Evolutionary conservation across 2,329 filamentous ascomycete species (phyloP), one percentile per base, ranked within the genome.

Genomic region (Plenodomus lindquistii): DNA sequence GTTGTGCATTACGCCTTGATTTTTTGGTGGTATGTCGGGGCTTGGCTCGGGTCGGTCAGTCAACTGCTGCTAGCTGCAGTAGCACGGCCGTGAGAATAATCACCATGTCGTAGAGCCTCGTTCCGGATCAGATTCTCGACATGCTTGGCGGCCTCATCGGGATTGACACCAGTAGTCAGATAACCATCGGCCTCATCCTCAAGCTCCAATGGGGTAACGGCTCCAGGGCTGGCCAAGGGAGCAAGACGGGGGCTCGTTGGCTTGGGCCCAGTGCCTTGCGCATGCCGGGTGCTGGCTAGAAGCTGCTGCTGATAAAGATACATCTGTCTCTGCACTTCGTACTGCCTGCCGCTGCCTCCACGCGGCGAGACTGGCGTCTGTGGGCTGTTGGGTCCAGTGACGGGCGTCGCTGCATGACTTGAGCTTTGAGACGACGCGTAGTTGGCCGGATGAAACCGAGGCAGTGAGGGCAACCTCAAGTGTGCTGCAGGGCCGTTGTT

Each of bases 381-480:
- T 7, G 75, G 74, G 37, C 72, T 74, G 55, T 66, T 71, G 21
- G 68, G 60, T 27, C 67, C 70, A 9, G 71, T 72, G 52, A 67
- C 54, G 15, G 74, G 70, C 2, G 73, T 73, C 29, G 54, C 67
- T 42, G 65, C 63, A 11, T 60, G 48, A 42, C 73, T 77, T 13
- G 71, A 71, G 38, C 65, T 63, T 39, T 70, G 57, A 29, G 72
- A 74, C 0, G 66, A 66, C 9, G 75, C 73, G 59, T 75, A 81
- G 64, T 80, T 80, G 53, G 78, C 77, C 6, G 79, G 79, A 50
- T 81, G 79, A 69, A 79, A 81, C 48, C 77, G 74, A 37, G 78
- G 79, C 35, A 81, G 69, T 1, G 74, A 74, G n/a, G 77, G 76
- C 13, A 81, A 65, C 46, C 75, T 74, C 29, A 80, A 65, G 20